A percentile compares a stretch with the other conserved stretches of the same genome.
Evolutionary conservation across 164 flowering plant genomes (phyloP).

Genomic region (Warburgia ugandensis): DNA sequence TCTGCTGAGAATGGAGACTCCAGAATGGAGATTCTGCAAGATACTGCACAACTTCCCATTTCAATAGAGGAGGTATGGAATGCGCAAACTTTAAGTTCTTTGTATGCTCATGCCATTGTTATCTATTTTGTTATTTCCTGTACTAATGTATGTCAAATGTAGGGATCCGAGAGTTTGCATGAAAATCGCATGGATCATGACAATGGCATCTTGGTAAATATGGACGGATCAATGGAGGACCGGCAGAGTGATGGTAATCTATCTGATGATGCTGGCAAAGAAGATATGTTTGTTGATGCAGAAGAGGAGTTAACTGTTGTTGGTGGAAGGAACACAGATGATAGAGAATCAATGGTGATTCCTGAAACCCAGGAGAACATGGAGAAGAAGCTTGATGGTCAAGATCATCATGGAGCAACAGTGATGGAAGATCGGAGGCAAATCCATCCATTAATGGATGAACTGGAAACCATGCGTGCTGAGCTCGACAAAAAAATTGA

Average conservation of each 20-base stretch:
- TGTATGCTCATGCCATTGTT: too few species aligned
- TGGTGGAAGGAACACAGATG: constrained; percentile 22
- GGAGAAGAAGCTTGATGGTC: constrained; percentile 19
- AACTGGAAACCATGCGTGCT: constrained; percentile 35
- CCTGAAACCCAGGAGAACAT: constrained; percentile 18
- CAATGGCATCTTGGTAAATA: constrained; percentile 18
- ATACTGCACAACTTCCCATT: too few species aligned
- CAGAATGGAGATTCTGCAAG: too few species aligned
- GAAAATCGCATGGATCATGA: constrained; percentile 13
- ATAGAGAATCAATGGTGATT: constrained; percentile 11
- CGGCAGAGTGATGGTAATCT: constrained; percentile 22
- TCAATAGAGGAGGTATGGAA: too few species aligned
- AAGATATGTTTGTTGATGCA: constrained; percentile 69
- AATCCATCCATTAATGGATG: constrained; percentile 23
- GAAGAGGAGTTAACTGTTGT: constrained; percentile 42
- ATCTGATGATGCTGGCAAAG: constrained; percentile 44
- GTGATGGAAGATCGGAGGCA: constrained; percentile 24
- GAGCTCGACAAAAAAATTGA: constrained; percentile 31
- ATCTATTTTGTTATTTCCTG: too few species aligned
- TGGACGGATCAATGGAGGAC: constrained; percentile 13
- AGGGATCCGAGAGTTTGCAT: too few species aligned
- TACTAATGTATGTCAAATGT: too few species aligned
- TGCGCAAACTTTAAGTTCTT: too few species aligned
- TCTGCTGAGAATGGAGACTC: too few species aligned
- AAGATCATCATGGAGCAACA: constrained; percentile 2